These are phyloP conservation scores for Candida orba DNA, from an alignment of 805 yeast species.

Conservation along the genomic window DNA sequence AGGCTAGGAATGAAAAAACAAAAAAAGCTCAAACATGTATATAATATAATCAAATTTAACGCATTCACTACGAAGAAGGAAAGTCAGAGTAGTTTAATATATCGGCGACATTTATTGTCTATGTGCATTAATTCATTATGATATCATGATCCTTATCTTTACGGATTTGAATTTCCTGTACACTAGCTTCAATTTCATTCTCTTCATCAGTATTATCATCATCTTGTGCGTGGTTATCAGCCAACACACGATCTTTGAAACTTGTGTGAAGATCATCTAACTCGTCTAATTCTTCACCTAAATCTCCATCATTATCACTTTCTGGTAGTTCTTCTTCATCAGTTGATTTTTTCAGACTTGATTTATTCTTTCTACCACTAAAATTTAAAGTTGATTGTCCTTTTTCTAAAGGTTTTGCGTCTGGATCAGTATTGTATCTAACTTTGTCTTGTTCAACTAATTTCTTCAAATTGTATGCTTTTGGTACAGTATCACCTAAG, in stretches of 20 bases:
- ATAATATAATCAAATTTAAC: conserved; percentile 3
- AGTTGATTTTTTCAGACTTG: not conserved
- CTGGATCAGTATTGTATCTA: conserved; percentile 12
- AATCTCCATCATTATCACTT: conserved; percentile 17
- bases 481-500: conserved; percentile 61
- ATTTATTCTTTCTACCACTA: conserved; percentile 13
- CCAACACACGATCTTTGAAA: not conserved
- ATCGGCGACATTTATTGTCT: not conserved
- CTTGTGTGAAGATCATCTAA: conserved; percentile 2
- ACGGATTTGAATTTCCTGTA: conserved; percentile 8
- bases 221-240: conserved; percentile 8
- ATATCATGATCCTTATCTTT: conserved; percentile 19
- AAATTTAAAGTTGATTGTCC: conserved; percentile 37
- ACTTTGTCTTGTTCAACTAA: conserved; percentile 38
- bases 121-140: conserved; percentile 14
- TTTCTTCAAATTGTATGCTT: conserved; percentile 43
- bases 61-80: not conserved
- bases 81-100: not conserved
- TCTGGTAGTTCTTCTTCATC: conserved; percentile 21
- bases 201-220: conserved; percentile 12
- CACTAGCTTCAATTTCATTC: not conserved
- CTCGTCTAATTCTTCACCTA: conserved; percentile 13
- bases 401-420: conserved; percentile 24
- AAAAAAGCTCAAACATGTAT: conserved; percentile 6
- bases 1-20: conserved; percentile 17